Percentiles rank a stretch among this genome's conserved stretches.
Conservation (phyloP, 768 basidiomycete species). For the Russula abietina region DNA sequence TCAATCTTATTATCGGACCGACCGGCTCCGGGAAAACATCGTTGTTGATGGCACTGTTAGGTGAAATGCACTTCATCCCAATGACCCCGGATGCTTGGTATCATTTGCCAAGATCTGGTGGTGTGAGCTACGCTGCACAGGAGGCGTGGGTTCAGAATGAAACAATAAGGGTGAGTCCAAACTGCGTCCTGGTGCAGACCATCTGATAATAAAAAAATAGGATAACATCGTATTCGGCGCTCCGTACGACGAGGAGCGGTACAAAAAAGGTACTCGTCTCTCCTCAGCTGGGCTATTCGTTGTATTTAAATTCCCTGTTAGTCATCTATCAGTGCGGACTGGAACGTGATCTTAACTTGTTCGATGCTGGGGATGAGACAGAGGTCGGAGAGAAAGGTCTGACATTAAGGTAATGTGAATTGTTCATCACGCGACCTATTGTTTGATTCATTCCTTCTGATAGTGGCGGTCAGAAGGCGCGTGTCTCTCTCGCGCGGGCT, state of each 20-base stretch:
- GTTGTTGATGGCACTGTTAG: constrained; percentile 56
- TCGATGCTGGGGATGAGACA: constrained; percentile 45
- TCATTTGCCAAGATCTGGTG: constrained; percentile 59
- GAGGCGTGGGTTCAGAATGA: constrained; percentile 84
- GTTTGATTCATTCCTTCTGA: neutral
- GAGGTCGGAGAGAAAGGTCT: constrained; percentile 59
- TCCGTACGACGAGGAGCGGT: constrained; percentile 40
- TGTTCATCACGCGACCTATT: neutral
- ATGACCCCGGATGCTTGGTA: constrained; percentile 52
- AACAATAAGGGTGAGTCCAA: constrained; percentile 49
- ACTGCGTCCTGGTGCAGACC: neutral
- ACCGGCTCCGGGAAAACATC: constrained; percentile 60
- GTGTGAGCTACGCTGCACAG: constrained; percentile 77
- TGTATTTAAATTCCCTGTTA: neutral
- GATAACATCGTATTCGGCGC: constrained; percentile 50
- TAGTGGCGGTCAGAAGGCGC: constrained; percentile 54
- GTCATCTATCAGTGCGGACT: constrained; percentile 25
- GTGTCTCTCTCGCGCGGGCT: constrained; percentile 53
- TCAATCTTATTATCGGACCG: constrained; percentile 56
- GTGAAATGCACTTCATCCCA: constrained; percentile 63
- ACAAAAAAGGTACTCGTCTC: constrained; percentile 34
- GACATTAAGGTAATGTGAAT: constrained; percentile 32
- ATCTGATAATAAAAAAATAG: constrained; percentile 23
- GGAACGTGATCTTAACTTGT: constrained; percentile 41
- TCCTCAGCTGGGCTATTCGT: too few relatives aligned